A percentile compares a stretch with the other conserved stretches of the same genome.
phyloP scores from a whole-genome alignment of 2,329 filamentous ascomycete genomes.

The Xenoacremonium recifei region DNA sequence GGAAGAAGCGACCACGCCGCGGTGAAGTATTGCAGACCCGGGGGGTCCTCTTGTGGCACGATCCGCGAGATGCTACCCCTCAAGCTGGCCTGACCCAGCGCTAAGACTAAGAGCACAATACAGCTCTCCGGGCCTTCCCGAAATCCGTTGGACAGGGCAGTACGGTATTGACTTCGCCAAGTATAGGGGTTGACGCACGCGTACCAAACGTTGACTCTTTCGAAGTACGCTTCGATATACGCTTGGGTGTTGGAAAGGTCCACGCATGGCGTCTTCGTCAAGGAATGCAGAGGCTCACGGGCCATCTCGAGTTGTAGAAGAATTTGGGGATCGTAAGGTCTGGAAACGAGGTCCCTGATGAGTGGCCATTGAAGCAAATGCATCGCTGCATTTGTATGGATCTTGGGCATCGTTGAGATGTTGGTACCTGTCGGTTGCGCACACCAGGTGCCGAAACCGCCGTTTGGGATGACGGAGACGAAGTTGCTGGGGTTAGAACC shows the following conservation, averaged over 20 bases:
- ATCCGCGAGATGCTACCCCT: slow-evolving; percentile 74
- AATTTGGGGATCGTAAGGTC: slow-evolving; percentile 78
- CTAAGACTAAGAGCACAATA: slow-evolving; percentile 74
- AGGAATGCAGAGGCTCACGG: slow-evolving; percentile 68
- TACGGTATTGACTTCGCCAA: slow-evolving; percentile 74
- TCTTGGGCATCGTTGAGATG: slow-evolving; percentile 83
- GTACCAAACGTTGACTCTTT: slow-evolving; percentile 81
- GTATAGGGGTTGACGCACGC: slow-evolving; percentile 81
- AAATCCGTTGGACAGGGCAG: slow-evolving; percentile 72
- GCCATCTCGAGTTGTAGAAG: slow-evolving; percentile 79
- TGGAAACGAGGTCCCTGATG: slow-evolving; percentile 73
- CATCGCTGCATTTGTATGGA: slow-evolving; percentile 77
- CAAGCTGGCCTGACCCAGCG: slow-evolving; percentile 73
- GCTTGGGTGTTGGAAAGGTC: slow-evolving; percentile 72
- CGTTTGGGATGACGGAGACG: slow-evolving; percentile 56
- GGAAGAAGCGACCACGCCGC: slow-evolving; percentile 78
- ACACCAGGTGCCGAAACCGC: slow-evolving; percentile 71
- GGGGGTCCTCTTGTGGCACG: slow-evolving; percentile 66
- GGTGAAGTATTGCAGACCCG: slow-evolving; percentile 76
- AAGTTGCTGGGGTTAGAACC: slow-evolving; percentile 42
- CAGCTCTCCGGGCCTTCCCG: slow-evolving; percentile 79
- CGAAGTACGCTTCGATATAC: slow-evolving; percentile 79
- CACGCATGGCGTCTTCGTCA: slow-evolving; percentile 63
- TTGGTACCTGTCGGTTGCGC: slow-evolving; percentile 54
- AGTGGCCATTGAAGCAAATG: slow-evolving; percentile 79